These are phyloP conservation scores for Viola pubescens DNA, from an alignment of 441 rosid genomes.

Conservation along the genomic window DNA sequence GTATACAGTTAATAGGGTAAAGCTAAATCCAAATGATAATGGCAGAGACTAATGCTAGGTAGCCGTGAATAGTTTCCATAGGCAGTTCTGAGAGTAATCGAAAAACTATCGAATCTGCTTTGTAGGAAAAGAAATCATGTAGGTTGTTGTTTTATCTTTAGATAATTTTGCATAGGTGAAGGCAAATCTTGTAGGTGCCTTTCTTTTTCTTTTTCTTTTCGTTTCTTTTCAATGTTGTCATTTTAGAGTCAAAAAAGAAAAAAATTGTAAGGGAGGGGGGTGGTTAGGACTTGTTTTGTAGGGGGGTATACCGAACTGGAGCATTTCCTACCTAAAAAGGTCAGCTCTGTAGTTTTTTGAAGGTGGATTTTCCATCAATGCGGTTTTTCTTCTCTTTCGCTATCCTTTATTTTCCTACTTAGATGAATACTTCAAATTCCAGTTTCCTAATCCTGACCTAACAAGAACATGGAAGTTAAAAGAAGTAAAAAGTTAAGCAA, in stretches of 20 bases:
- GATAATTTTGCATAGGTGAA: neutral
- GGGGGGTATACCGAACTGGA: constrained; percentile 33
- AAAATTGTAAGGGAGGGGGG: neutral
- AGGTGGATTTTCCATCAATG: constrained; percentile 37
- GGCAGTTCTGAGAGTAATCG: constrained; percentile 19
- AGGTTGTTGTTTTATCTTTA: neutral
- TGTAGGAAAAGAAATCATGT: neutral
- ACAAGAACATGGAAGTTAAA: no score
- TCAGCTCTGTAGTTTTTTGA: constrained; percentile 36
- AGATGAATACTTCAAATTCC: no score
- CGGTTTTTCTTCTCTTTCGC: constrained; percentile 17
- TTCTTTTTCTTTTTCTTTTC: constrained; percentile 9
- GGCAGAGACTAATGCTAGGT: constrained; percentile 31
- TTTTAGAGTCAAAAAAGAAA: constrained; percentile 16
- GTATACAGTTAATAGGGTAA: constrained; percentile 19
- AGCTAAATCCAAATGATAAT: constrained; percentile 14
- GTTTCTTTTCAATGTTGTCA: constrained; percentile 13
- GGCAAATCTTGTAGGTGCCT: neutral
- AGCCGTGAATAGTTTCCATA: constrained; percentile 27
- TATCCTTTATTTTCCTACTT: neutral
- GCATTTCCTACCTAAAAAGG: constrained; percentile 20
- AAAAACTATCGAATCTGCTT: neutral
- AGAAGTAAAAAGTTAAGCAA: no score
- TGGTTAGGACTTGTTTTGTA: constrained; percentile 8
- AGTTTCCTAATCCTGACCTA: no score